Conservation (phyloP, 148 eudicot species). For the Gaultheria prostrata region DNA sequence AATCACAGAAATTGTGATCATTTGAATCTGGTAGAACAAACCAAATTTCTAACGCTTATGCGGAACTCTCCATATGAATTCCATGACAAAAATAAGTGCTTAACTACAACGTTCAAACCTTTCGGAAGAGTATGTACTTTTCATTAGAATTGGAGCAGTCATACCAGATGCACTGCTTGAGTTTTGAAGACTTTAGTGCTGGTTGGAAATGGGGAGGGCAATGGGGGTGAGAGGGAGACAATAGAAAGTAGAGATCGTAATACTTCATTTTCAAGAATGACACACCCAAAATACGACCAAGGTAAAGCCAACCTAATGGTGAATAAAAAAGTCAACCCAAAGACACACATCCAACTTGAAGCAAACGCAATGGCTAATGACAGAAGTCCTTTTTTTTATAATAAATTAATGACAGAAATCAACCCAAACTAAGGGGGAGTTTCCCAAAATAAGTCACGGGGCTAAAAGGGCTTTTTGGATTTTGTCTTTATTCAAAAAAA, state of each 20-base stretch:
- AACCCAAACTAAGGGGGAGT: too few relatives aligned
- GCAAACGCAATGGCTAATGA: too few relatives aligned
- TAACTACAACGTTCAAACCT: not conserved
- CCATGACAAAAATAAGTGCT: not conserved
- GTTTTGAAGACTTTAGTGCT: not conserved
- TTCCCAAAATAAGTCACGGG: too few relatives aligned
- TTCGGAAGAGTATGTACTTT: not conserved
- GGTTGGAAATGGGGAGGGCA: not conserved
- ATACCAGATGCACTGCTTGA: not conserved
- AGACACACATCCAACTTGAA: too few relatives aligned
- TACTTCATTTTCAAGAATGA: not conserved
- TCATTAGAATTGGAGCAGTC: not conserved
- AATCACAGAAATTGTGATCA: not conserved
- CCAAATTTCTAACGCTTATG: not conserved
- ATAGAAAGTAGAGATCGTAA: not conserved
- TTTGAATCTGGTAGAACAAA: not conserved
- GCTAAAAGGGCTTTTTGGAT: too few relatives aligned
- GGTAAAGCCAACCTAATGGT: not conserved
- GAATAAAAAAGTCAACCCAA: not conserved
- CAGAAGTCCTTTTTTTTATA: too few relatives aligned
- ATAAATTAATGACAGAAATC: too few relatives aligned
- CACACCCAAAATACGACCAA: not conserved
- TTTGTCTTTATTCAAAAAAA: too few relatives aligned
- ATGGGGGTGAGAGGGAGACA: not conserved
- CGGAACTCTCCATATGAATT: not conserved